A percentile compares a stretch with the other conserved stretches of the same genome.
These are phyloP conservation scores for Penicillium sp. DNA, from an alignment of 2,329 filamentous ascomycete species.

Conservation along the genomic window DNA sequence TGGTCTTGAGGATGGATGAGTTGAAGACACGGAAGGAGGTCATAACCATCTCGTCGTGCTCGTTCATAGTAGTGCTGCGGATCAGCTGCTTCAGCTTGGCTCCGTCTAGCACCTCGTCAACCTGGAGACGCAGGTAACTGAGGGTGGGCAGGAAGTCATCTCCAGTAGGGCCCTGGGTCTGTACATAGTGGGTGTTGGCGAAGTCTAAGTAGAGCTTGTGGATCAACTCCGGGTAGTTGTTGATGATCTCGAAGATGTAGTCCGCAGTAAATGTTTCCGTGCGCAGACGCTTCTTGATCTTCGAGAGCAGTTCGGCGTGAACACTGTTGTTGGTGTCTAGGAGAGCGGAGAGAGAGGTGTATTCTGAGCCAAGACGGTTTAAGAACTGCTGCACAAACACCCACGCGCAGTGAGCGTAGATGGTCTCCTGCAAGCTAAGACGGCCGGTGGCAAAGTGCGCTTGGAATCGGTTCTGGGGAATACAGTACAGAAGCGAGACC, in stretches of 20 bases:
- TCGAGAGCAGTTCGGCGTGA: conserved; percentile 84
- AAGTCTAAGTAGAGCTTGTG: conserved; percentile 88
- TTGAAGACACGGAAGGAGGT: conserved; percentile 96
- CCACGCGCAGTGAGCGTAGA: conserved; percentile 97
- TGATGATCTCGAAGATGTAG: conserved; percentile 97
- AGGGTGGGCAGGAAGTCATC: conserved; percentile 71
- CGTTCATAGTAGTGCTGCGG: conserved; percentile 76
- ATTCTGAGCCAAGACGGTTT: conserved; percentile 90
- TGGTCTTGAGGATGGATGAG: conserved; percentile 89
- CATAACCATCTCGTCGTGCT: conserved; percentile 99
- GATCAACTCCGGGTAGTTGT: conserved; percentile 82
- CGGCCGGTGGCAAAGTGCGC: conserved; percentile 80
- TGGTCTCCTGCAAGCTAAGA: conserved; percentile 91
- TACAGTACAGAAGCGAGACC: conserved; percentile 92
- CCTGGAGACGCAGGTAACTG: conserved; percentile 65
- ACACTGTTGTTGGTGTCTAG: conserved; percentile 78
- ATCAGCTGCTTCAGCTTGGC: conserved; percentile 73
- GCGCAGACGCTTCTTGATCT: conserved; percentile 91
- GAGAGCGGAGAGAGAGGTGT: conserved; percentile 79
- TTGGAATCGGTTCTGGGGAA: conserved; percentile 96
- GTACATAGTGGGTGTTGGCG: conserved; percentile 79
- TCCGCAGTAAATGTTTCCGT: conserved; percentile 97
- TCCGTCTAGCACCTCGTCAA: conserved; percentile 75
- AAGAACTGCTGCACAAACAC: conserved; percentile 98
- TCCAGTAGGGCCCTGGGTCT: conserved; percentile 59